Conservation (phyloP, 2,329 filamentous ascomycete species). For the Venturia pyrina region DNA sequence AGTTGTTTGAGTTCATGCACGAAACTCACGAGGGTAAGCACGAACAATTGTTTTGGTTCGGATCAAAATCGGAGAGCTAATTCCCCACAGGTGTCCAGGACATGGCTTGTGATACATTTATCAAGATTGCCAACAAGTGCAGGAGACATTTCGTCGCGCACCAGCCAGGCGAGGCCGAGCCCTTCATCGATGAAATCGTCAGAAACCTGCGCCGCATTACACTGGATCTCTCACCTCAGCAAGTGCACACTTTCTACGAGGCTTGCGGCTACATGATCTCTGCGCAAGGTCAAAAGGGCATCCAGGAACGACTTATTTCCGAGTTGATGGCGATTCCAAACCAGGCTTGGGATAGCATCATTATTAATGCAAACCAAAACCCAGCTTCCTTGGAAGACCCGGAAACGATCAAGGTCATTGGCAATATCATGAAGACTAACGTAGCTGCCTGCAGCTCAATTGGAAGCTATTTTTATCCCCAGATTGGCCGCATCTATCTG, state of each 20-base stretch:
- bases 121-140: constrained; percentile 98
- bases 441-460: constrained; percentile 97
- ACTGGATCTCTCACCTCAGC: constrained; percentile 86
- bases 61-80: background rate
- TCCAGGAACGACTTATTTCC: constrained; percentile 81
- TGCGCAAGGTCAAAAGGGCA: constrained; percentile 87
- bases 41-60: constrained; percentile 12
- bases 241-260: constrained; percentile 98
- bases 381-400: constrained; percentile 80
- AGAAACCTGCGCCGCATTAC: constrained; percentile 93
- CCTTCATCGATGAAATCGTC: constrained; percentile 98
- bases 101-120: constrained; percentile 99
- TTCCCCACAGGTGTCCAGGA: constrained; percentile 71
- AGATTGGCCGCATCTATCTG: constrained; percentile 93
- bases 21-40: constrained; percentile 85
- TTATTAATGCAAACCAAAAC: constrained; percentile 74
- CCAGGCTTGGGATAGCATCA: constrained; percentile 62
- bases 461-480: constrained; percentile 93
- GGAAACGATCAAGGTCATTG: constrained; percentile 96
- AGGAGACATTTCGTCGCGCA: constrained; percentile 93
- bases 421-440: constrained; percentile 99
- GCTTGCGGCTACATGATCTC: constrained; percentile 99
- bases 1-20: constrained; percentile 99
- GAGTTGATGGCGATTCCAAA: constrained; percentile 94
- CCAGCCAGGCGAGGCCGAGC: constrained; percentile 86